These are phyloP conservation scores for Exophiala spinifera DNA, from an alignment of 2,329 filamentous ascomycete genomes.

Conservation along the genomic window DNA sequence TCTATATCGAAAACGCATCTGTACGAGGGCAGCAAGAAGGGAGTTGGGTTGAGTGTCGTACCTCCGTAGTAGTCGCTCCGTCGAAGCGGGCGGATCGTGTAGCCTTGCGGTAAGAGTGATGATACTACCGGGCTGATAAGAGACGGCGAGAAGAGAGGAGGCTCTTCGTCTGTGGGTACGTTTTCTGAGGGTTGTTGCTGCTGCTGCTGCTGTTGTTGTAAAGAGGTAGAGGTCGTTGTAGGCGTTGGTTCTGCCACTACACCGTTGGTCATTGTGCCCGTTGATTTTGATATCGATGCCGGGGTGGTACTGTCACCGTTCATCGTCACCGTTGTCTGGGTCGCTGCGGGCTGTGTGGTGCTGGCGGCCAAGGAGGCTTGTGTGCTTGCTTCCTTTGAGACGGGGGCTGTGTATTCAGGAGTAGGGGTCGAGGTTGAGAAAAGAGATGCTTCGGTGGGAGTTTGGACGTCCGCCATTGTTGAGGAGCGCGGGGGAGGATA, in stretches of 20 bases:
- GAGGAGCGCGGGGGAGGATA: not conserved
- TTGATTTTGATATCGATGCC: not conserved
- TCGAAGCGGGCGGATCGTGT: constrained; percentile 76
- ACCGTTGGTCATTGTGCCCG: constrained; percentile 1
- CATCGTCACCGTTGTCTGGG: constrained; percentile 2
- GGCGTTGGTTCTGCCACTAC: constrained; percentile 1
- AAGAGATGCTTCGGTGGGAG: constrained; percentile 18
- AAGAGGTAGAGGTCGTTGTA: not conserved
- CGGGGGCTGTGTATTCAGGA: not conserved
- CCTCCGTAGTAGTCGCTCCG: constrained; percentile 70
- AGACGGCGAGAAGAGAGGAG: constrained; percentile 69
- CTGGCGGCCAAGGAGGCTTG: not conserved
- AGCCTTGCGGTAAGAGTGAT: constrained; percentile 71
- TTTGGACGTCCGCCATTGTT: constrained; percentile 24
- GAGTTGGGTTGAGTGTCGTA: no score
- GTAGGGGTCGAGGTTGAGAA: constrained; percentile 13
- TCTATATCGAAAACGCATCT: no score
- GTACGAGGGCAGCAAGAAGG: no score
- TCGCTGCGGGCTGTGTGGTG: constrained; percentile 1
- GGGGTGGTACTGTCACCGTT: not conserved
- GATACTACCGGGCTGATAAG: constrained; percentile 76
- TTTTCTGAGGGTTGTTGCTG: not conserved
- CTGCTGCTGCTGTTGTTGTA: not conserved
- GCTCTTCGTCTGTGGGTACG: constrained; percentile 36
- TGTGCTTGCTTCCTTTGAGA: constrained; percentile 12